phyloP scores from a whole-genome alignment of 2,329 filamentous ascomycete species.

The Trichoderma hamatum region DNA sequence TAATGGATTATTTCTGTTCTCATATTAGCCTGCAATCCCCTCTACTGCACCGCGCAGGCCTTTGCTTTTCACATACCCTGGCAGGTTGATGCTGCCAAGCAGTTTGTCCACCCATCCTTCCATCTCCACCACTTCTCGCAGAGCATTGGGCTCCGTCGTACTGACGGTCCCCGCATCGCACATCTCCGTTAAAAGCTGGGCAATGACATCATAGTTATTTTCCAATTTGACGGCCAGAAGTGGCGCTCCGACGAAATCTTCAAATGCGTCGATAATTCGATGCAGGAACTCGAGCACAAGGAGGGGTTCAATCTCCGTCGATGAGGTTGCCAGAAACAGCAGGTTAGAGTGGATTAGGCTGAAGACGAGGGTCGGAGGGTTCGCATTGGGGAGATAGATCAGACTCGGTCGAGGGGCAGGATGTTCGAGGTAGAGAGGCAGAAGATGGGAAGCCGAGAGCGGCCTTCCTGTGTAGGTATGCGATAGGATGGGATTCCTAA shows the following conservation, averaged over 20 bases:
- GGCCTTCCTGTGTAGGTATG: conserved; percentile 86
- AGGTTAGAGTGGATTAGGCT: conserved; percentile 85
- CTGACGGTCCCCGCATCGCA: conserved; percentile 89
- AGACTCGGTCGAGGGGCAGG: conserved; percentile 79
- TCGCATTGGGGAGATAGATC: conserved; percentile 79
- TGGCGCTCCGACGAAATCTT: conserved; percentile 91
- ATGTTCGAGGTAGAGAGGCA: conserved; percentile 86
- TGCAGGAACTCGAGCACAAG: conserved; percentile 93
- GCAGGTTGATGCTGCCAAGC: conserved; percentile 82
- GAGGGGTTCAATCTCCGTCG: conserved; percentile 83
- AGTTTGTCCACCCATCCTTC: conserved; percentile 89
- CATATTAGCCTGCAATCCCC: neutral
- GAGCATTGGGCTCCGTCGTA: conserved; percentile 89
- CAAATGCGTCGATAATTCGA: conserved; percentile 86
- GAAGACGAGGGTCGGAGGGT: conserved; percentile 85
- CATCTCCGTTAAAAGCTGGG: conserved; percentile 92
- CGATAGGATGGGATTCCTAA: conserved; percentile 79
- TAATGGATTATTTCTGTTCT: conserved; percentile 47
- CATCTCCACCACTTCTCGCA: conserved; percentile 89
- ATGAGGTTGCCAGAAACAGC: conserved; percentile 82
- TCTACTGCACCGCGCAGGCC: neutral
- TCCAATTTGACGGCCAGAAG: conserved; percentile 86
- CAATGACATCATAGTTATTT: conserved; percentile 87
- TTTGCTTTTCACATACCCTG: conserved; percentile 56
- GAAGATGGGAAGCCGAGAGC: conserved; percentile 72